These are phyloP conservation scores for Hymenoscyphus fructigenus DNA, from an alignment of 2,329 filamentous ascomycete species.

Conservation along the genomic window DNA sequence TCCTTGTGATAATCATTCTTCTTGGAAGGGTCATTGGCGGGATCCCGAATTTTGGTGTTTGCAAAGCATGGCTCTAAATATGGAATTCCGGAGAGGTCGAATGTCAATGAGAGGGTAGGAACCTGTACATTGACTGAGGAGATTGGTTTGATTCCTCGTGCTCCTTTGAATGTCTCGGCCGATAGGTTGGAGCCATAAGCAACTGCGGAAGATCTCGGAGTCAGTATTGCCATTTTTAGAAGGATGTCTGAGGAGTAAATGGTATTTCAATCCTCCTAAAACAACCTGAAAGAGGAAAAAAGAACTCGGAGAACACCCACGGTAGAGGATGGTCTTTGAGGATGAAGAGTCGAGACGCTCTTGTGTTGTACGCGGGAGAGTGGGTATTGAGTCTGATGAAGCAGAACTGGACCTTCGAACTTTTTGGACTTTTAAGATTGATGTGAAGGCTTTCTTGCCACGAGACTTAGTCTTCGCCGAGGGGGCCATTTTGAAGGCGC, in stretches of 20 bases:
- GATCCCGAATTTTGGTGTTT: conserved; percentile 64
- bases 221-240: too few relatives aligned
- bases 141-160: conserved; percentile 76
- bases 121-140: conserved; percentile 80
- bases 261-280: too few relatives aligned
- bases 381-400: neutral
- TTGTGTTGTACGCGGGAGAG: conserved; percentile 18
- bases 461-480: conserved; percentile 6
- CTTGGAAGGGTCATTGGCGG: conserved; percentile 32
- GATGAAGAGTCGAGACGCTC: conserved; percentile 18
- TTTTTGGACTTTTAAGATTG: conserved; percentile 14
- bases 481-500: conserved; percentile 11
- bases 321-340: conserved; percentile 64
- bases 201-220: too few relatives aligned
- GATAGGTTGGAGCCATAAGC: conserved; percentile 92
- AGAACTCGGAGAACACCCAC: too few relatives aligned
- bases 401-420: conserved; percentile 8
- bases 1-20: conserved; percentile 48
- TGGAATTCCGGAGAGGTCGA: conserved; percentile 81
- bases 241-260: too few relatives aligned
- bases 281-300: too few relatives aligned
- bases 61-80: conserved; percentile 92
- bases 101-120: conserved; percentile 74
- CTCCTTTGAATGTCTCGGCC: conserved; percentile 74
- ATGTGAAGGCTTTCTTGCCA: conserved; percentile 11